These are phyloP conservation scores for Nicotiana tabacum DNA, from an alignment of 257 asterid genomes.

Conservation along the genomic window DNA sequence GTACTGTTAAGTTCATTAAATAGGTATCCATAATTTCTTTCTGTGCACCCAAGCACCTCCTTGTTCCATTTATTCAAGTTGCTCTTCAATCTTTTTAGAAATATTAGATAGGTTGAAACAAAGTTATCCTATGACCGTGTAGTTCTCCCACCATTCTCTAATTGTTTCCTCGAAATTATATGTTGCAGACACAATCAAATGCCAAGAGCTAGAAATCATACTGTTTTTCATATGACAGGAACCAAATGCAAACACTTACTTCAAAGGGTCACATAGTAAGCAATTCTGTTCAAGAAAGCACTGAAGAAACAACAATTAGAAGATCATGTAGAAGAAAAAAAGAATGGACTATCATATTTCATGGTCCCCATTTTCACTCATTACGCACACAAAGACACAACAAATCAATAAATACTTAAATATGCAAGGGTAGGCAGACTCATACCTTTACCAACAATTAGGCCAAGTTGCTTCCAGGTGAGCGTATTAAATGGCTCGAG, in stretches of 20 bases:
- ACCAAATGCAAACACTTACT: neutral
- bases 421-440: neutral
- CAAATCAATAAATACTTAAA: neutral
- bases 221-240: neutral
- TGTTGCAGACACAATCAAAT: neutral
- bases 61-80: neutral
- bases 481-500: constrained; percentile 53
- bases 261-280: neutral
- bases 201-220: neutral
- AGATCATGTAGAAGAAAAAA: neutral
- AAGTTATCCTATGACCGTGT: neutral
- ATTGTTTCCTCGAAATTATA: neutral
- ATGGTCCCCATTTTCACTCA: neutral
- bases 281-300: neutral
- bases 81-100: neutral
- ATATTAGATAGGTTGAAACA: neutral
- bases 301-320: neutral
- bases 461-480: constrained; percentile 62
- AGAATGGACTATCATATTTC: neutral
- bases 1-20: neutral
- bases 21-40: neutral
- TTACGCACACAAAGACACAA: neutral
- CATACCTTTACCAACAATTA: constrained; percentile 92
- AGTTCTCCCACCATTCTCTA: neutral
- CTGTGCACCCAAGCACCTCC: neutral